Conservation (phyloP, 345 rosid species). For the Odontarrhena argentea region DNA sequence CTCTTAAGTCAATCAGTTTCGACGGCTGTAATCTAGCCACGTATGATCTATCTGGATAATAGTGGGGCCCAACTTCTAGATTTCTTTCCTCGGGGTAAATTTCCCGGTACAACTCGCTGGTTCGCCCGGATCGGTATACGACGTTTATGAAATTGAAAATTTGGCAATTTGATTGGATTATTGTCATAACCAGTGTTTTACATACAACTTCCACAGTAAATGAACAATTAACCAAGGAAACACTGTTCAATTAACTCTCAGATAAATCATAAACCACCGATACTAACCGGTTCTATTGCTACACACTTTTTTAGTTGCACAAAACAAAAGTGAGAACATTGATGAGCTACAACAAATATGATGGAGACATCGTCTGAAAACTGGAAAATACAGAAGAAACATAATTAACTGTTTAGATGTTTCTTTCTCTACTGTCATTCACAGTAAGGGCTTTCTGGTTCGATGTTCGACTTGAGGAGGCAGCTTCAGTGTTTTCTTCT, state of each 20-base stretch:
- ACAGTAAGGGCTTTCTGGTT: conserved; percentile 13
- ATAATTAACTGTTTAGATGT: background rate
- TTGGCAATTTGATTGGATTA: too few species aligned
- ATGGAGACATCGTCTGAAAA: conserved; percentile 11
- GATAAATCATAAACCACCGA: background rate
- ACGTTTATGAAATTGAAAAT: background rate
- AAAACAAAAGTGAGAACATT: background rate
- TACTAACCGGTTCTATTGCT: background rate
- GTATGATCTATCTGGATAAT: conserved; percentile 34
- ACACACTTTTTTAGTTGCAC: background rate
- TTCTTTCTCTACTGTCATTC: background rate
- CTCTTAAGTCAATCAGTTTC: conserved; percentile 17
- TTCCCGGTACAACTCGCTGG: background rate
- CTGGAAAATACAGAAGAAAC: conserved; percentile 7
- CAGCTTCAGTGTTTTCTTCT: conserved; percentile 32
- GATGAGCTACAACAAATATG: background rate
- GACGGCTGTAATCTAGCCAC: conserved; percentile 34
- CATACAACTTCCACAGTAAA: too few species aligned
- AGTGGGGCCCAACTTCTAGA: conserved; percentile 34
- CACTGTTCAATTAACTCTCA: too few species aligned
- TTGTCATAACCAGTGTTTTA: too few species aligned
- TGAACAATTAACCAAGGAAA: background rate
- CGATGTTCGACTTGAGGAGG: conserved; percentile 16
- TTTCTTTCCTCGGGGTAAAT: conserved; percentile 4
- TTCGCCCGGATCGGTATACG: background rate